A percentile compares a stretch with the other conserved stretches of the same genome.
Conservation (phyloP, 1,284 basidiomycete species). For the Apiotrichum domesticum region DNA sequence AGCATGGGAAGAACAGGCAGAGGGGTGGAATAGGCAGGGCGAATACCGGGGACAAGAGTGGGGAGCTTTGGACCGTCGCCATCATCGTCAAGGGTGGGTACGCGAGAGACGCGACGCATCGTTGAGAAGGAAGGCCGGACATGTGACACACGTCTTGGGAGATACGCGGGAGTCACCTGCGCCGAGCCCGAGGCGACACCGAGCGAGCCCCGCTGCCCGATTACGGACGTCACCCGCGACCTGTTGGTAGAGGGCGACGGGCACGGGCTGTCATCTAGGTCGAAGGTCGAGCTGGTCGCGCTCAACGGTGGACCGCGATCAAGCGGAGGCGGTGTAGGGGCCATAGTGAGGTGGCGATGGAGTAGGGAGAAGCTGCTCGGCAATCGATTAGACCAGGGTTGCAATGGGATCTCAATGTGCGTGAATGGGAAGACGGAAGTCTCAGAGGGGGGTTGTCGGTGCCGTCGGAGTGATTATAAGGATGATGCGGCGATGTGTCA, state of each 20-base stretch:
- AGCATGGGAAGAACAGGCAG: slow-evolving; percentile 81
- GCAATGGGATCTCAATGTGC: too few relatives aligned
- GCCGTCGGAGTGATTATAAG: too few relatives aligned
- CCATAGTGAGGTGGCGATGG: background rate
- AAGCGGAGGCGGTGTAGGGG: background rate
- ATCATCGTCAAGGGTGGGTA: slow-evolving; percentile 14
- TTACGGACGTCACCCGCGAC: background rate
- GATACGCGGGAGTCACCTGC: background rate
- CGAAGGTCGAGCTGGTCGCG: slow-evolving; percentile 1
- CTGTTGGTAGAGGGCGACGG: background rate
- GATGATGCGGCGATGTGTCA: too few relatives aligned
- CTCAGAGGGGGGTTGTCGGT: too few relatives aligned
- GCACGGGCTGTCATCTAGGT: slow-evolving; percentile 3
- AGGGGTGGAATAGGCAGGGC: slow-evolving; percentile 57
- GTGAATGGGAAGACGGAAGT: too few relatives aligned
- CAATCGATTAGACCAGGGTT: too few relatives aligned
- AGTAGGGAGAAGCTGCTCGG: background rate
- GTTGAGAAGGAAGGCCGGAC: slow-evolving; percentile 12
- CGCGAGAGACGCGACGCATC: slow-evolving; percentile 10
- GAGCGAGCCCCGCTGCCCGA: slow-evolving; percentile 3
- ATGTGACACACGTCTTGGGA: slow-evolving; percentile 1
- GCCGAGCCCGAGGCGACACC: slow-evolving; percentile 1
- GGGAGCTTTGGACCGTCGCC: slow-evolving; percentile 38
- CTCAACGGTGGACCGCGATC: background rate
- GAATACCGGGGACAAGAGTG: slow-evolving; percentile 43